Base-by-base conservation (phyloP, 2,329 filamentous ascomycete genomes). In the Sarocladium brachiariae region DNA sequence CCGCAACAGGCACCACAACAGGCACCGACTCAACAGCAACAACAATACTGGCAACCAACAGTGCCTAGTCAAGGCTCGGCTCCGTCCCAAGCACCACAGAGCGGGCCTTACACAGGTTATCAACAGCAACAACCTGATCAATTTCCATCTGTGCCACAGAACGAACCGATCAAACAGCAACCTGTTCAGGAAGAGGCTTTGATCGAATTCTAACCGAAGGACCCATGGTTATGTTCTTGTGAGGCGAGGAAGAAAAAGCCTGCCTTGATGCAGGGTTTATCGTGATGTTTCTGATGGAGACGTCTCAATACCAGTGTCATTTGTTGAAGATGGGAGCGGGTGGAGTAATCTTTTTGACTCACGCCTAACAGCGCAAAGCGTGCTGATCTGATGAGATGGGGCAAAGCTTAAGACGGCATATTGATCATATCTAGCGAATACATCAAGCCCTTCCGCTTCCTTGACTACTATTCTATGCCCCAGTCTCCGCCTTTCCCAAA, bases 151-250 rank as follows among this genome's bases (percentile, higher is more conserved):
- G 75, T 79, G 24, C 81, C 78, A 11, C 68, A 69, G 49, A 74
- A 67, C 47, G 69, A 71, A 38, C 68, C 66, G 2, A 54, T 61
- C 21, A 62, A 64, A 54, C 60, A 74, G 59, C 78, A 74, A 59
- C 78, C 77, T 13, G 76, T 71, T 1, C 76, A 86, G 43, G 87
- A 92, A 66, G 88, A 92, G 67, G 86, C 83, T 52, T 68, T 93
- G 60, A 93, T 93, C 66, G 88, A 93, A 65, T 73, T 92, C 54
- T 91, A 58, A 62, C 27, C 13, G 27, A 13, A 30, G 13, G 13
- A 30, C 13, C 27, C 27, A 7, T 30, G 27, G 27, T n/a, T n/a
- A n/a, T n/a, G n/a, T n/a, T n/a, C n/a, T n/a, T n/a, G n/a, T n/a
- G n/a, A n/a, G n/a, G n/a, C n/a, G n/a, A n/a, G n/a, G n/a, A n/a